Base-by-base conservation (phyloP, 306 rosid species). In the Rosa multiflora region DNA sequence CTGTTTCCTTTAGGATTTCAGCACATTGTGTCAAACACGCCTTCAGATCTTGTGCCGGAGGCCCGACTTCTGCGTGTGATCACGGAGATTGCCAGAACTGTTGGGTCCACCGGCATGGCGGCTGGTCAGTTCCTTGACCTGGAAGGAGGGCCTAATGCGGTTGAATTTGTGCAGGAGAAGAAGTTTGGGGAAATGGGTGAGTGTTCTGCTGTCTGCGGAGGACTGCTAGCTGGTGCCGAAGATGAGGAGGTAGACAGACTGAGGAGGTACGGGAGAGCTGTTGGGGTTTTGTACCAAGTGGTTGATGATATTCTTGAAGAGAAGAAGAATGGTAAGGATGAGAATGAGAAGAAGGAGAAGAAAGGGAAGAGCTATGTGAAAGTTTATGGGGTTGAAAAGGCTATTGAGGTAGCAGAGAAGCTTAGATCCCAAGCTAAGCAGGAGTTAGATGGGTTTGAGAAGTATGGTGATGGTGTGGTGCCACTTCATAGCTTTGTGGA, bases 41-140 rank as follows among this genome's bases (percentile, higher is more conserved):
- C 97, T 7, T 70, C 88, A 32, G 79, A 82, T 73, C 94, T 95
- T 10, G 98, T 95, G 67, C 87, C 97, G 1, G 99, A 88, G 83
- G 56, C 85, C 29, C 74, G 75, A 75, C 80, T 95, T 15, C 91
- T 95, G n/a, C 93, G 87, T 29, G 99, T 95, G 80, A 89, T 95
- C 39, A 73, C 93, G 0, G 98, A 92, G 92, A 92, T 95, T 17
- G 98, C 99, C 14, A 90, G 87, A 6, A 85, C 94, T 20, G 99
- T 92, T 4, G 99, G 98, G 56, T 95, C 98, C 77, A 88, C 92
- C 0, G 98, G 99, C 64, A 95, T 95, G 99, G 99, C 99, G 1
- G 99, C 99, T 0, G 99, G 98, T 79, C 98, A 95, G 83, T 91
- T 92, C 83, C 87, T 91, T 9, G 99, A 95, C 84, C 96, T 92